Conservation (phyloP, 306 rosid genomes). For the Trichosanthes truncata region DNA sequence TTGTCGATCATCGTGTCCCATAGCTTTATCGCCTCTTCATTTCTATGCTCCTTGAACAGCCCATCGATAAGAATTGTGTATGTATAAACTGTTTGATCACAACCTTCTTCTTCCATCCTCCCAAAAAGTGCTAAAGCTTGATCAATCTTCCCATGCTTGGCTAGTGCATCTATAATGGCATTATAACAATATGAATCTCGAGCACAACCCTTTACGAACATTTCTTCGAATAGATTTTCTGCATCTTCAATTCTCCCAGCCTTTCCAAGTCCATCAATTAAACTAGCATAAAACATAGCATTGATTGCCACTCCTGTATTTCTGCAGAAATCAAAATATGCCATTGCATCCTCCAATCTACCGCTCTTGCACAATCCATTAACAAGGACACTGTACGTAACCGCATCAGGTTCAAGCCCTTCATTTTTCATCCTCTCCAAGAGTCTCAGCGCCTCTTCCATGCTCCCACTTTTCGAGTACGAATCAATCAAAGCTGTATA, state of each 20-base stretch:
- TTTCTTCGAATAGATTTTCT: constrained; percentile 57
- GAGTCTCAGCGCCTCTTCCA: constrained; percentile 51
- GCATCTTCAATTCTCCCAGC: constrained; percentile 78
- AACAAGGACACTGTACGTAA: constrained; percentile 68
- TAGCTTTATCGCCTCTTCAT: constrained; percentile 66
- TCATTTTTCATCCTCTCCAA: constrained; percentile 61
- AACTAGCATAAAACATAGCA: constrained; percentile 66
- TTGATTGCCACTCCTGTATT: constrained; percentile 40
- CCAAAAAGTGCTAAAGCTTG: constrained; percentile 46
- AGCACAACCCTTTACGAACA: constrained; percentile 47
- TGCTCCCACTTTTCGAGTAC: constrained; percentile 48
- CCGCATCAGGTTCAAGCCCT: constrained; percentile 61
- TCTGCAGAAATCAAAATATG: constrained; percentile 39
- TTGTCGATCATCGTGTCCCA: constrained; percentile 83
- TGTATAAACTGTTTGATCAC: constrained; percentile 71
- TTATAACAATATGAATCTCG: constrained; percentile 72
- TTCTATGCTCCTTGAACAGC: constrained; percentile 56
- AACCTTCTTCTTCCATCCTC: constrained; percentile 69
- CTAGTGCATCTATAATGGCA: constrained; percentile 58
- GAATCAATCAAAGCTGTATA: constrained; percentile 72
- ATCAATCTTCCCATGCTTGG: constrained; percentile 55
- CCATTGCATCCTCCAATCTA: constrained; percentile 69
- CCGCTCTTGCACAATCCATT: constrained; percentile 77
- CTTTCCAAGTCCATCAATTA: constrained; percentile 83
- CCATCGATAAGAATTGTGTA: constrained; percentile 64